Evolutionary conservation across 306 rosid species (phyloP), one percentile per base, ranked within the genome.

Genomic region (Corylus avellana): DNA sequence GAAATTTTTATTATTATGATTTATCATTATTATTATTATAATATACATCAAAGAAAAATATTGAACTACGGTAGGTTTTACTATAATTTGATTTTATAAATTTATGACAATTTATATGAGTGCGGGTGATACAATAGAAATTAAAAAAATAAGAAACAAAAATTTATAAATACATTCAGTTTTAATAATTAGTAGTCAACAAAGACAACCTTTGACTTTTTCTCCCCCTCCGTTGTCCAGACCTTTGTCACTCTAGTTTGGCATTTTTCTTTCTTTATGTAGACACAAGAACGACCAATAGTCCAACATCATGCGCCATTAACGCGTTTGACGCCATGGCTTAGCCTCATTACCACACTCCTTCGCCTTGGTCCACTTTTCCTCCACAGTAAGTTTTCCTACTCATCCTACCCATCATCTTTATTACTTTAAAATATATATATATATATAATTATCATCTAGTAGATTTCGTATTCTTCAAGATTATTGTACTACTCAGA

Each of bases 381-480:
- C 66, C 35, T 59, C 37, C 66, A 1, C 66, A 7, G n/a, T 22
- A 4, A 10, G 7, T 3, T 66, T 39, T 1, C 10, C 72, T 8
- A 44, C 72, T 39, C 72, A 32, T 63, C 47, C n/a, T 63, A 29
- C 7, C 22, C 48, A 12, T 64, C 48, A 37, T 66, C 64, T 22
- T 22, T 22, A 12, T 20, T 22, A 58, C 27, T n/a, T n/a, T n/a
- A n/a, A n/a, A n/a, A n/a, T n/a, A n/a, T n/a, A n/a, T n/a, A n/a
- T n/a, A n/a, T n/a, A n/a, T n/a, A n/a, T n/a, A n/a, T n/a, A 42
- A 47, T 37, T 46, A 7, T 27, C 49, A 2, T 74, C 2, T 47
- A 35, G 3, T 10, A 20, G 13, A 10, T 77, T 76, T 53, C 66
- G 54, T 25, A 22, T 84, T 54, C 53, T 72, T 76, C 53, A 68